phyloP scores from a whole-genome alignment of 768 basidiomycete species.

The Porphyrellus cyaneotinctus region DNA sequence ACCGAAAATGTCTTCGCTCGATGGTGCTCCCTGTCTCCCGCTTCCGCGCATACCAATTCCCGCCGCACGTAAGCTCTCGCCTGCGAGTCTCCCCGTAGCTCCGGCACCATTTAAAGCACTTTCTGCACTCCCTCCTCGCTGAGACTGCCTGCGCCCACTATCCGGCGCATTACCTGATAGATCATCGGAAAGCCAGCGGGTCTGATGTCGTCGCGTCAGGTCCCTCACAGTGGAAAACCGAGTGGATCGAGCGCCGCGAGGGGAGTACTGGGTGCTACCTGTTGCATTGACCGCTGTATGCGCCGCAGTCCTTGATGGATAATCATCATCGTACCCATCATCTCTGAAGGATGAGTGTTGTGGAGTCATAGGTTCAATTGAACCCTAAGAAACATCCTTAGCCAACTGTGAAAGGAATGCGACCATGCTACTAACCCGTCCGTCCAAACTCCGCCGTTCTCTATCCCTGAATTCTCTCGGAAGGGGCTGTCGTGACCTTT shows the following conservation, averaged over 20 bases:
- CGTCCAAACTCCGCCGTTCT: conserved; percentile 37
- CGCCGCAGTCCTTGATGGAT: conserved; percentile 24
- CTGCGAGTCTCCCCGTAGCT: conserved; percentile 50
- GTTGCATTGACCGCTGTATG: conserved; percentile 21
- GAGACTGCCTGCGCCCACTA: conserved; percentile 49
- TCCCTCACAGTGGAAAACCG: conserved; percentile 49
- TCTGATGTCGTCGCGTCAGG: conserved; percentile 45
- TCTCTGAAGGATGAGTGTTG: conserved; percentile 28
- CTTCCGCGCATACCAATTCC: conserved; percentile 48
- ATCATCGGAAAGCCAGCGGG: conserved; percentile 54
- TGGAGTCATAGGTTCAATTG: conserved; percentile 40
- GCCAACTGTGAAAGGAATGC: neutral
- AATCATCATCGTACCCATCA: conserved; percentile 16
- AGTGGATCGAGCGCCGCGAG: conserved; percentile 29
- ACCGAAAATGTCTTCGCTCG: conserved; percentile 37
- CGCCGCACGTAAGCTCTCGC: conserved; percentile 68
- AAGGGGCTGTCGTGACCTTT: conserved; percentile 47
- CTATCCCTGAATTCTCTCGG: conserved; percentile 46
- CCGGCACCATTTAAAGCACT: conserved; percentile 47
- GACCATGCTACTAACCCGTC: conserved; percentile 33
- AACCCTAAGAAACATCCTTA: conserved; percentile 22
- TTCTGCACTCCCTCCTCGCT: conserved; percentile 68
- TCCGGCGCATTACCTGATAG: conserved; percentile 25
- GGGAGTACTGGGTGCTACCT: conserved; percentile 24
- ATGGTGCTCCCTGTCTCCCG: conserved; percentile 25